These are phyloP conservation scores for Leccinum fibrillosum DNA, from an alignment of 768 basidiomycete species.

Conservation along the genomic window DNA sequence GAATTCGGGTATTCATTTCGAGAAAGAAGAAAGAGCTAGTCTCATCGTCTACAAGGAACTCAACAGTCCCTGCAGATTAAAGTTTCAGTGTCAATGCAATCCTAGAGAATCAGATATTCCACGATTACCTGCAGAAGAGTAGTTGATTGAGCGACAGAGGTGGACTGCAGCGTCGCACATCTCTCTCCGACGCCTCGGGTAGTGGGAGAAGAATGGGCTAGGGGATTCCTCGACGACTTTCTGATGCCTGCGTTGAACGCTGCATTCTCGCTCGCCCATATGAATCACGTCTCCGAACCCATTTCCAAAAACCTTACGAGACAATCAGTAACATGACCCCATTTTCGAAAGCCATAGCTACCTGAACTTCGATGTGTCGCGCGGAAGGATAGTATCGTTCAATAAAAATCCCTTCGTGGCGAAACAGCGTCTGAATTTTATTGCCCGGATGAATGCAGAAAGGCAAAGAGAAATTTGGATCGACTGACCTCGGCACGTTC, in stretches of 20 bases:
- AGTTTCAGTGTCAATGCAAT: neutral
- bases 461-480: neutral
- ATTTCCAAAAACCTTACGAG: slow-evolving; percentile 61
- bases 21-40: slow-evolving; percentile 61
- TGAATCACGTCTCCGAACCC: slow-evolving; percentile 56
- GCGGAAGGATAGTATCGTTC: slow-evolving; percentile 56
- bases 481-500: slow-evolving; percentile 44
- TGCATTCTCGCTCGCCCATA: slow-evolving; percentile 70
- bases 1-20: slow-evolving; percentile 70
- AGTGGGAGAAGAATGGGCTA: slow-evolving; percentile 50
- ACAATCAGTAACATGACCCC: slow-evolving; percentile 2
- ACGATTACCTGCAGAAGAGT: slow-evolving; percentile 53
- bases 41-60: slow-evolving; percentile 58
- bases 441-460: slow-evolving; percentile 15
- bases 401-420: slow-evolving; percentile 49
- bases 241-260: slow-evolving; percentile 65
- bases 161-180: slow-evolving; percentile 55
- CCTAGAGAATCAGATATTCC: neutral
- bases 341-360: slow-evolving; percentile 13
- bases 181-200: slow-evolving; percentile 41
- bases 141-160: slow-evolving; percentile 47
- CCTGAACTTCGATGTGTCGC: slow-evolving; percentile 68
- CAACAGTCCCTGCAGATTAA: slow-evolving; percentile 51
- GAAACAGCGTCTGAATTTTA: slow-evolving; percentile 39
- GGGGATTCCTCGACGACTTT: slow-evolving; percentile 72